Conservation (phyloP, 257 asterid genomes). For the Primulina tabacum region DNA sequence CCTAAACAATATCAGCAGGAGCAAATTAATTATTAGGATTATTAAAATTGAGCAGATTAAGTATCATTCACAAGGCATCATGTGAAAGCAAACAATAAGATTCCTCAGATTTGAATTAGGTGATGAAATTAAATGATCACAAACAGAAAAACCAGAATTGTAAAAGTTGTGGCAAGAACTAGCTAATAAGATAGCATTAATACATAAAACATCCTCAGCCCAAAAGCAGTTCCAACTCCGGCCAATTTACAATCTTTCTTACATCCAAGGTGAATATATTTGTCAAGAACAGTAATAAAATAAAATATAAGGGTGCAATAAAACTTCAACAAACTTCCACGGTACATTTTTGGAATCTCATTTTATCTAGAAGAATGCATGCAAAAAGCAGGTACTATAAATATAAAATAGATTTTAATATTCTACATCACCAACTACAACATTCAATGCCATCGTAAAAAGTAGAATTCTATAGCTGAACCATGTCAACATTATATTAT, state of each 20-base stretch:
- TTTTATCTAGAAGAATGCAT: conserved; percentile 11
- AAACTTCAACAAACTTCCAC: not conserved
- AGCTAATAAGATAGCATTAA: not conserved
- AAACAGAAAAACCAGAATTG: conserved; percentile 3
- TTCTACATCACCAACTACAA: conserved; percentile 12
- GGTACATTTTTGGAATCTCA: not conserved
- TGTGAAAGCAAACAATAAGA: conserved; percentile 16
- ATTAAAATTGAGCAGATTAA: conserved; percentile 16
- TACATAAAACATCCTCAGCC: not conserved
- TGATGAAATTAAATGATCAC: conserved; percentile 9
- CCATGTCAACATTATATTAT: not conserved
- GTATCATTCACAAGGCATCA: conserved; percentile 8
- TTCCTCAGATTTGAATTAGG: conserved; percentile 10
- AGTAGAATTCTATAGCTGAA: conserved; percentile 15
- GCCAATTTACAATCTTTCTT: conserved; percentile 7
- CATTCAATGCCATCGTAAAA: conserved; percentile 5
- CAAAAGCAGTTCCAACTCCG: conserved; percentile 2
- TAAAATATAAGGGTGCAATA: not conserved
- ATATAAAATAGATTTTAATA: conserved; percentile 6
- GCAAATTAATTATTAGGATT: conserved; percentile 22
- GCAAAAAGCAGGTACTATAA: conserved; percentile 9
- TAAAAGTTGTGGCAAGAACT: conserved; percentile 5
- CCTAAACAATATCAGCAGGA: conserved; percentile 31
- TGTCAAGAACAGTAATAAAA: not conserved
- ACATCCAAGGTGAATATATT: conserved; percentile 5